Base-by-base conservation (phyloP, 139 green algal genomes). In the Chloropicon primus region DNA sequence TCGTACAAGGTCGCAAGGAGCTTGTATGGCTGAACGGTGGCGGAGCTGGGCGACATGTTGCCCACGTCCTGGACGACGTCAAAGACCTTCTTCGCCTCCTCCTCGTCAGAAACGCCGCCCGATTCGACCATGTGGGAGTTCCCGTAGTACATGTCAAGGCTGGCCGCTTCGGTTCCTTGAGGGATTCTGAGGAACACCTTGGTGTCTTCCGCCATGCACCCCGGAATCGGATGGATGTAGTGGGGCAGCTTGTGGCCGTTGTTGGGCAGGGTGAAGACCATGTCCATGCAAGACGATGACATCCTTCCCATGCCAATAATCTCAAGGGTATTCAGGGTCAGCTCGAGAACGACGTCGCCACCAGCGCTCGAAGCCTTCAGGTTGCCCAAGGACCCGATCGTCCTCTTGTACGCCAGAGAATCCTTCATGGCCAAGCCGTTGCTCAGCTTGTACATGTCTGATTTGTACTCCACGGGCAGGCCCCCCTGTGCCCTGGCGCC, bases 311-410 rank as follows among this genome's bases (percentile, higher is more conserved):
- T 25, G 23, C n/a, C 27, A 21, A 82, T 72, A 22, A 82, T 73
- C 74, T 74, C 54, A 24, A 62, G 74, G 3, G 79, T 82, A 74
- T 82, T 75, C 2, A 82, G 21, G 23, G n/a, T 24, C 2, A 82
- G 27, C 71, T 82, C 22, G 5, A 79, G 53, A 2, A 54, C 54
- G 21, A 79, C 22, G 72, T 24, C n/a, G n/a, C n/a, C n/a, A n/a
- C n/a, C n/a, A n/a, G n/a, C 54, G 21, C 23, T 24, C 22, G 23
- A 10, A 23, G 27, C 54, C 21, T 24, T 21, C 24, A 2, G 22
- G 41, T 23, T 71, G 21, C 3, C 2, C 24, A 23, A 76, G 76
- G 75, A 27, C n/a, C 10, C 2, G 26, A 80, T 75, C 24, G 76
- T 71, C 76, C 75, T 80, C 71, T 26, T 24, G 76, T 76, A 80